phyloP scores from a whole-genome alignment of 805 yeast genomes.

The Sungouiozyma ichnusensis region DNA sequence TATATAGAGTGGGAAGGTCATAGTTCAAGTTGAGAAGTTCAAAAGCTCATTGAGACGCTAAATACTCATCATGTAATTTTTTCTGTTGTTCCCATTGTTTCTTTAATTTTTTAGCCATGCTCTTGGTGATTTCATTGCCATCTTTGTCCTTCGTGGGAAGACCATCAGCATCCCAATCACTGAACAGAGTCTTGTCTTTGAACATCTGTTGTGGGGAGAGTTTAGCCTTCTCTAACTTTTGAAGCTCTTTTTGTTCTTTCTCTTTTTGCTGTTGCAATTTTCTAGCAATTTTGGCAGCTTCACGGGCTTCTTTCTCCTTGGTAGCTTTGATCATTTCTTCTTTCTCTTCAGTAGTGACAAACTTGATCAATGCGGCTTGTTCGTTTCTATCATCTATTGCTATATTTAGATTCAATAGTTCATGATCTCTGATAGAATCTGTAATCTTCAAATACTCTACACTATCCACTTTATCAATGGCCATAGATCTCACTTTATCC shows the following conservation, averaged over 20 bases:
- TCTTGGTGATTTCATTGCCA: slow-evolving; percentile 80
- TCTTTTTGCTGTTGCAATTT: slow-evolving; percentile 45
- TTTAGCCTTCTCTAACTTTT: slow-evolving; percentile 56
- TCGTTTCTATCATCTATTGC: slow-evolving; percentile 84
- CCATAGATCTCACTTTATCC: slow-evolving; percentile 65
- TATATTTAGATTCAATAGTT: slow-evolving; percentile 64
- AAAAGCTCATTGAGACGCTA: slow-evolving; percentile 5
- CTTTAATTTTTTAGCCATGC: slow-evolving; percentile 69
- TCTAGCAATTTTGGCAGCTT: slow-evolving; percentile 26
- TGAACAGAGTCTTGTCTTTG: slow-evolving; percentile 42
- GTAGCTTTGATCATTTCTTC: slow-evolving; percentile 48
- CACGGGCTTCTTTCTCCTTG: slow-evolving; percentile 45
- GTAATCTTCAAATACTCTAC: slow-evolving; percentile 52
- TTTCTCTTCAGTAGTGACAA: slow-evolving; percentile 60
- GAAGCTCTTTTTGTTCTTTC: slow-evolving; percentile 53
- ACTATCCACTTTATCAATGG: slow-evolving; percentile 49
- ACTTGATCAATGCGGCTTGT: slow-evolving; percentile 72
- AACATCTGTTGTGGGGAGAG: slow-evolving; percentile 66
- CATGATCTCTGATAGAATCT: slow-evolving; percentile 64
- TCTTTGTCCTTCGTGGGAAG: slow-evolving; percentile 64
- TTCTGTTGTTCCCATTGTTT: slow-evolving; percentile 75
- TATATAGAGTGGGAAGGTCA: no score
- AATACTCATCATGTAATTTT: slow-evolving; percentile 66
- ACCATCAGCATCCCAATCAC: slow-evolving; percentile 79
- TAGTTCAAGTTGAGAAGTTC: no score